phyloP scores from a whole-genome alignment of 345 rosid genomes.

The Eucalyptus grandis region DNA sequence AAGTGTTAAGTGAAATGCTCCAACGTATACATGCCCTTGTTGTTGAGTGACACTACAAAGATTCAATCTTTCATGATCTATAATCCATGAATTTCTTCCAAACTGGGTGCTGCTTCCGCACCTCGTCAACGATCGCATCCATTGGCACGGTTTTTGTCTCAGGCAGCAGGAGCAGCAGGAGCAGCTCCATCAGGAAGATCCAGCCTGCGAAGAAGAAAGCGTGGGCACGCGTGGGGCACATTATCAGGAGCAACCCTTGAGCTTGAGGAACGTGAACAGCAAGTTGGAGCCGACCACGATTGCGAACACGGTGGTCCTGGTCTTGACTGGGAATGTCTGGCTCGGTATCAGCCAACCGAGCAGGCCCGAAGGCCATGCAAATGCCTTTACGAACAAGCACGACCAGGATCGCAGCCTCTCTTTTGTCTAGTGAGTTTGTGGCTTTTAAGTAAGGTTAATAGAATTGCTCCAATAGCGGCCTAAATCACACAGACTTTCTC shows the following conservation, averaged over 20 bases:
- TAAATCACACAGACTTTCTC: background rate
- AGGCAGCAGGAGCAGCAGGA: constrained; percentile 28
- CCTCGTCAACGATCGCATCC: constrained; percentile 39
- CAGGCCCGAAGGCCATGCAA: constrained; percentile 70
- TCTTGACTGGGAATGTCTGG: constrained; percentile 58
- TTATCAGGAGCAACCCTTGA: constrained; percentile 58
- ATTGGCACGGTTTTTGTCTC: constrained; percentile 43
- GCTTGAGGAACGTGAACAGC: constrained; percentile 60
- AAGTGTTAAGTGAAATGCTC: background rate
- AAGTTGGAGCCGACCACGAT: constrained; percentile 51
- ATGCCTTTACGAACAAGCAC: constrained; percentile 28
- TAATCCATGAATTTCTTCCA: constrained; percentile 23
- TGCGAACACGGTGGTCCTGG: constrained; percentile 39
- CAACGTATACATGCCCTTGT: background rate
- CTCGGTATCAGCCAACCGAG: constrained; percentile 69
- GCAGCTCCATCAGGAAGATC: constrained; percentile 51
- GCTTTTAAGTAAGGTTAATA: constrained; percentile 7
- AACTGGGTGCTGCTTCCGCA: constrained; percentile 29
- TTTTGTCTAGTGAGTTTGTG: constrained; percentile 13
- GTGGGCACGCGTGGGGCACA: constrained; percentile 28
- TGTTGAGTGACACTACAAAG: background rate
- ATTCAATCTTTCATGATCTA: background rate
- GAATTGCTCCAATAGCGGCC: constrained; percentile 8
- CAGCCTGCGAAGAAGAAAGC: constrained; percentile 52
- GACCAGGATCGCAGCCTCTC: constrained; percentile 29